Conservation (phyloP, 2,329 filamentous ascomycete genomes). For the Didymella keratinophila region DNA sequence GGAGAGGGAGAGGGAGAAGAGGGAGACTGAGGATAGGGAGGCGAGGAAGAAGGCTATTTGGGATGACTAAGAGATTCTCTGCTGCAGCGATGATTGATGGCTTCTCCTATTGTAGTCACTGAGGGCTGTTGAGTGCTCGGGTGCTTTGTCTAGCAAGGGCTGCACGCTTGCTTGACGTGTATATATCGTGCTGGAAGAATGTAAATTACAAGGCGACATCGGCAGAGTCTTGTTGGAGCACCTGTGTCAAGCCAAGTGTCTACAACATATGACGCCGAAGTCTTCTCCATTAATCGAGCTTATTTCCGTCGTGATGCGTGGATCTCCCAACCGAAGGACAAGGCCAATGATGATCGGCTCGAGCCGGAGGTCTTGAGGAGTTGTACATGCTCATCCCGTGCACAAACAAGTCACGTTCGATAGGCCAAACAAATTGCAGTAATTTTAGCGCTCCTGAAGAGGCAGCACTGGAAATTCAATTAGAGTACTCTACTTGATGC, state of each 20-base stretch:
- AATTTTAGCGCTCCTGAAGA: background rate
- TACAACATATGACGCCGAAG: too few species aligned
- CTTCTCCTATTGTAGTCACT: background rate
- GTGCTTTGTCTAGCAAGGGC: background rate
- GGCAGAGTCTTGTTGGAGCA: too few species aligned
- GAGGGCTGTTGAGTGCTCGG: background rate
- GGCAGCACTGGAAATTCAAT: conserved; percentile 25
- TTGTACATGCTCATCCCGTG: too few species aligned
- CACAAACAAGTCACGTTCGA: too few species aligned
- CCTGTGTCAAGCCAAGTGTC: too few species aligned
- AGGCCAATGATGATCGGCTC: too few species aligned
- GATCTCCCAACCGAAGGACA: too few species aligned
- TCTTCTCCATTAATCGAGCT: too few species aligned
- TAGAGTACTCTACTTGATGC: conserved; percentile 33
- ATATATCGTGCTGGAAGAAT: conserved; percentile 10
- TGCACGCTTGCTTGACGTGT: conserved; percentile 11
- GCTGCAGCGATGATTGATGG: conserved; percentile 1
- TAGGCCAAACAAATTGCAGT: too few species aligned
- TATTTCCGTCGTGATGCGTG: too few species aligned
- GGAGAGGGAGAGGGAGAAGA: conserved; percentile 71
- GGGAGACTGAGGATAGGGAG: conserved; percentile 70
- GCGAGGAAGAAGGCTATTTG: conserved; percentile 85
- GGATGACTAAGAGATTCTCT: conserved; percentile 64
- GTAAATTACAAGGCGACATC: background rate
- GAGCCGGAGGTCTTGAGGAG: too few species aligned